Evolutionary conservation across 2,329 filamentous ascomycete species (phyloP), one percentile per base, ranked within the genome.

Genomic region (Aspergillus sp.): DNA sequence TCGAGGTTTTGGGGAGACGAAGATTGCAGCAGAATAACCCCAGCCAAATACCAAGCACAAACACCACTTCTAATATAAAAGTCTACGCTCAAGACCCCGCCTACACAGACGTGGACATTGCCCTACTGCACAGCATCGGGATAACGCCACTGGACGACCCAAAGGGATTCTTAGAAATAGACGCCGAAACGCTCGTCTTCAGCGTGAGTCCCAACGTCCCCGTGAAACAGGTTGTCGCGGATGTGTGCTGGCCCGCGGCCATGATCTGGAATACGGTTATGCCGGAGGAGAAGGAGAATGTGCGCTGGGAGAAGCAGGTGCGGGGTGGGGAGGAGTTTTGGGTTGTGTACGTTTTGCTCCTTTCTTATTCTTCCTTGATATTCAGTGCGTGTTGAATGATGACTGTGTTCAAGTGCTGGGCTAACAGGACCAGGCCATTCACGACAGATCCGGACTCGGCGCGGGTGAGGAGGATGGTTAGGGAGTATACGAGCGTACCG

Each of bases 171-270:
- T 65, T 77, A 1, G 73, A 76, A 56, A 59, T 79, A 1, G 74
- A 80, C 59, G 69, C 76, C 5, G 59, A 73, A n/a, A 75, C 76
- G 13, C 54, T 77, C 30, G 74, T 80, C n/a, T 67, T 80, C 57
- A 76, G 76, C 0, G 60, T 73, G 9, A 72, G 69, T 38, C 63
- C 75, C 1, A 69, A 73, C 47, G 68, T 76, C 0, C 74, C 77
- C 0, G 68, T 78, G 6, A 76, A 74, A 52, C 74, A 80, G 61
- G 72, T 79, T 25, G 67, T 80, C 41, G 72, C 74, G n/a, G 78
- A 80, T 64, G 66, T 76, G 52, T 71, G 76, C 47, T 73, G 71
- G 49, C 78, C 77, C 7, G 69, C 65, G 2, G 63, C 71, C n/a
- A 68, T 74, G 59, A 60, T 75, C 9, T 74, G 72, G 72, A 61